Evolutionary conservation across 202 grass and related monocot genomes (phyloP).

Genomic region (Schoenoplectus triqueter): DNA sequence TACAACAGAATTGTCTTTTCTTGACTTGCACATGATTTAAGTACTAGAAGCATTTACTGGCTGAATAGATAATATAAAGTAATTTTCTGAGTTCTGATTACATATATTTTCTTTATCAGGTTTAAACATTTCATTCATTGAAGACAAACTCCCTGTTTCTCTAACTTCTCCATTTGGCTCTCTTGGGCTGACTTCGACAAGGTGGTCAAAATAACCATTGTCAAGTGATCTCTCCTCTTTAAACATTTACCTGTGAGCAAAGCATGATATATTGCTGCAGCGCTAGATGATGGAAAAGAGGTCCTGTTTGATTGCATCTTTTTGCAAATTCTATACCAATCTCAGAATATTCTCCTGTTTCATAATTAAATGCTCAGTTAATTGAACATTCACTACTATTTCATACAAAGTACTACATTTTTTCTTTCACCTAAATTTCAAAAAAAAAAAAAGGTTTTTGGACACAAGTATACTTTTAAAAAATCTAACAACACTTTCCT

Average conservation of each 20-base stretch:
- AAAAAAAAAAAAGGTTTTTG: background rate
- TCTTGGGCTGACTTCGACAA: background rate
- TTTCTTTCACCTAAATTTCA: constrained; percentile 4
- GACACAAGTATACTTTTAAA: constrained; percentile 1
- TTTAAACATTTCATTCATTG: too few species aligned
- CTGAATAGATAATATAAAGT: too few species aligned
- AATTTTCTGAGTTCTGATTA: too few species aligned
- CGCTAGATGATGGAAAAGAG: constrained; percentile 75
- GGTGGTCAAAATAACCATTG: background rate
- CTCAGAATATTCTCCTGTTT: constrained; percentile 56
- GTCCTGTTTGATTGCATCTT: constrained; percentile 59
- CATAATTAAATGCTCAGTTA: constrained; percentile 38
- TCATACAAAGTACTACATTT: constrained; percentile 8
- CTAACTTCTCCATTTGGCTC: background rate
- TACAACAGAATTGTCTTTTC: background rate
- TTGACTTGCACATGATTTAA: too few species aligned
- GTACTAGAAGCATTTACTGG: too few species aligned
- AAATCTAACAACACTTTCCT: constrained; percentile 6
- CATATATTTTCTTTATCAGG: too few species aligned
- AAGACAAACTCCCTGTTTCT: background rate
- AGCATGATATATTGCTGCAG: constrained; percentile 94
- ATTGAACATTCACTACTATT: background rate
- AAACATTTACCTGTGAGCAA: constrained; percentile 69
- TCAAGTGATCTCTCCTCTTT: too few species aligned
- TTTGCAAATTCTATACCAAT: constrained; percentile 65